Base-by-base conservation (phyloP, 768 basidiomycete genomes). In the Glaciozyma martinii region DNA sequence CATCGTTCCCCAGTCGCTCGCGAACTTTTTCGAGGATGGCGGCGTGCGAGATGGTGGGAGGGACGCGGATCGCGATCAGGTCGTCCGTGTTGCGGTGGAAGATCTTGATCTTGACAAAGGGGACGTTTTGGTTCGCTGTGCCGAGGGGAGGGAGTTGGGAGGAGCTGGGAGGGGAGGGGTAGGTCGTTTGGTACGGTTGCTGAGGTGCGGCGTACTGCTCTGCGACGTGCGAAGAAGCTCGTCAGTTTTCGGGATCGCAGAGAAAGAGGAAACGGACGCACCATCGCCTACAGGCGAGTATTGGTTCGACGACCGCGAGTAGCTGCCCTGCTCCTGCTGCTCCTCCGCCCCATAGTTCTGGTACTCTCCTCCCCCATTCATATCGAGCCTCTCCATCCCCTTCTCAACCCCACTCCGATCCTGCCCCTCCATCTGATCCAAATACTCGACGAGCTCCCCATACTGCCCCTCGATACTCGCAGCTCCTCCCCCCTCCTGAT, bases 81-180 rank as follows among this genome's bases (percentile, higher is more conserved):
- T 99, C 95, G 74, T 98, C 93, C 30, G 90, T 86, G 62, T 86
- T 81, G 46, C 89, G 84, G 78, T 95, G 89, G 76, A 95, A 95
- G 53, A 99, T 90, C 79, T 99, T 99, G 79, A 99, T 95, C 79
- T 98, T 99, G 71, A 98, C 82, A 77, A 92, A 98, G 29, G 93
- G 88, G 13, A 65, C 65, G 70, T 56, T 57, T 30, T 33, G 54
- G 54, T 71, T 71, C 5, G 66, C 60, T 49, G 44, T 70, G 23
- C 68, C 68, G 43, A 70, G 46, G 3, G 70, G 70, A 1, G 61
- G 13, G 12, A 29, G 43, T 40, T 21, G 29, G 47, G 21, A 23
- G 43, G 9, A 59, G 49, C 18, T 49, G 42, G 56, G 56, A 21
- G 56, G 40, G 37, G 15, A 54, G 9, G 56, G 40, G 56, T 57